Base-by-base conservation (phyloP, 2,329 filamentous ascomycete species). In the Fusarium cicatricum region DNA sequence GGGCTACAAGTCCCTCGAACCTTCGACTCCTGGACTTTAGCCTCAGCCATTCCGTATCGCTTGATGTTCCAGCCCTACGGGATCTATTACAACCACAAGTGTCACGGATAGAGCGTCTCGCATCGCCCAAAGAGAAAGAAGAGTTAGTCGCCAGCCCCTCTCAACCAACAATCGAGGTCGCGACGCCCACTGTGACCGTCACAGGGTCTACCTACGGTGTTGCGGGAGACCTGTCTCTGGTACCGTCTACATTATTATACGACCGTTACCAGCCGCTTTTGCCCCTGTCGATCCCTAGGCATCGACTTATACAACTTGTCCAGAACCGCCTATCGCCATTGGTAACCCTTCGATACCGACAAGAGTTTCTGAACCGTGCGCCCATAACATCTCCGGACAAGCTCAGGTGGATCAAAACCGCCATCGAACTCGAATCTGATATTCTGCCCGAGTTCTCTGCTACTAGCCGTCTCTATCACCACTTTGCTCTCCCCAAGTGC, bases 171-270 rank as follows among this genome's bases (percentile, higher is more conserved):
- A 46, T 70, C 3, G 57, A 68, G 33, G 60, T 62, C 2, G 32
- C 58, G 14, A 63, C 60, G 5, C 77, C 78, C 4, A 72, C 72
- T 7, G 41, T 80, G 10, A 77, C 72, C 2, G 52, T 80, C 12
- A 72, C 74, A 2, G 75, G 72, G 2, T 77, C 76, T 1, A 66
- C 77, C 1, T 79, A 80, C 33, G 77, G 77, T 0, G 67, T 79
- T 12, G 58, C 61, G 12, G 54, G 48, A 16, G 67, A 68, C 19
- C 33, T 71, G 10, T 70, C 70, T 17, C 64, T 59, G 26, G 62
- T 76, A 3, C 70, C 73, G 3, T 59, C 72, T 6, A 56, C 72
- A 11, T 65, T 77, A 1, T 57, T 75, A 21, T 65, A 68, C 2
- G 75, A 77, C 59, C 73, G 71, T 28, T 78, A 77, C 42, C 78